phyloP scores from a whole-genome alignment of 73 alveolate genomes.

The Breviolum minutum region DNA sequence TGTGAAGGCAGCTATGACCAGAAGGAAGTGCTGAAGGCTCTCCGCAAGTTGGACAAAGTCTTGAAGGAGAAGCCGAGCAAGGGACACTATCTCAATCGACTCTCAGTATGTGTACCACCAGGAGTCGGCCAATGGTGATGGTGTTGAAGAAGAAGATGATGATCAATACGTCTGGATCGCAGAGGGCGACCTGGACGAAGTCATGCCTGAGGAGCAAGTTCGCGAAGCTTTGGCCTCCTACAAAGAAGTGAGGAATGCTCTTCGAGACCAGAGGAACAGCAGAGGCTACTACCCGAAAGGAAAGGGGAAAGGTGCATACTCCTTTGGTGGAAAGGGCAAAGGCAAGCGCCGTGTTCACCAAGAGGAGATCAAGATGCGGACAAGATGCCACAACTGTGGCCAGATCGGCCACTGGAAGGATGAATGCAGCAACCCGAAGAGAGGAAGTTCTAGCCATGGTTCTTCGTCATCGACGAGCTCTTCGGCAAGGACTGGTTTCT shows the following conservation, averaged over 20 bases:
- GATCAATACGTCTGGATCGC: background rate
- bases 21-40: background rate
- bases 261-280: background rate
- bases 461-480: too few species aligned
- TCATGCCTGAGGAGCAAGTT: background rate
- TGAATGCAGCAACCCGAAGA: too few species aligned
- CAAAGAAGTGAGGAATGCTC: background rate
- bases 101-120: background rate
- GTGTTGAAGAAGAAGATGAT: background rate
- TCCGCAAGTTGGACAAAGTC: background rate
- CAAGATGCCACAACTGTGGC: too few species aligned
- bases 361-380: too few species aligned
- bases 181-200: background rate
- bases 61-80: background rate
- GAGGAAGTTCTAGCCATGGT: too few species aligned
- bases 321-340: background rate
- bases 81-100: background rate
- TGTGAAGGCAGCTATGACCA: background rate
- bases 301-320: too few species aligned
- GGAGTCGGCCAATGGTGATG: background rate
- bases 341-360: slow-evolving; percentile 11
- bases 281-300: background rate
- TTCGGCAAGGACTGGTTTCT: too few species aligned
- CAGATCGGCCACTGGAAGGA: too few species aligned
- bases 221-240: background rate